Percentiles rank a stretch among this genome's conserved stretches.
These are phyloP conservation scores for Monosporascus cannonballus DNA, from an alignment of 2,329 filamentous ascomycete species.

Conservation along the genomic window DNA sequence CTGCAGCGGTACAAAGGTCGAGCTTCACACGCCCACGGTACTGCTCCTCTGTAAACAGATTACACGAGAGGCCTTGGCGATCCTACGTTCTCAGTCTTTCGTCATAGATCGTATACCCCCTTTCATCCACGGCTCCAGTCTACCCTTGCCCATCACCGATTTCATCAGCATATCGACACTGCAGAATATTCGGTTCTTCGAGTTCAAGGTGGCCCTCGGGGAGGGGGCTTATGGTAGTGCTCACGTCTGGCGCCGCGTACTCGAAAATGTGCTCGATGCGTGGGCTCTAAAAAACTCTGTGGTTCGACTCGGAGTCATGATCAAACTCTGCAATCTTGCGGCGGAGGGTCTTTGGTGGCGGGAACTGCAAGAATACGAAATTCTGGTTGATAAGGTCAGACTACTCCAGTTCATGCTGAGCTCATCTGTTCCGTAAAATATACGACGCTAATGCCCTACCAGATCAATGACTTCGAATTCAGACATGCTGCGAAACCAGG, in stretches of 20 bases:
- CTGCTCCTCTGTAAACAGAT: conserved; percentile 29
- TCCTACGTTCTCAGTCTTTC: conserved; percentile 20
- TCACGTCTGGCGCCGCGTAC: conserved; percentile 20
- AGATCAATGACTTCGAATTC: conserved; percentile 21
- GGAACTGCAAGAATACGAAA: conserved; percentile 17
- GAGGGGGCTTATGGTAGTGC: conserved; percentile 19
- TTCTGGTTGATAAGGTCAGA: conserved; percentile 15
- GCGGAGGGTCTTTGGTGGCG: conserved; percentile 11
- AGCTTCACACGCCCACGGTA: conserved; percentile 24
- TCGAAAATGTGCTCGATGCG: conserved; percentile 20
- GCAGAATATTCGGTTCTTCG: conserved; percentile 24
- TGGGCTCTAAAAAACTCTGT: conserved; percentile 22
- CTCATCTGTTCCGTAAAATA: neutral
- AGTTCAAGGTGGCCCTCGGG: conserved; percentile 26
- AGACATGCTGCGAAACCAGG: conserved; percentile 15
- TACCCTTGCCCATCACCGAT: conserved; percentile 19
- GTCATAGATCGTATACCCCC: conserved; percentile 31
- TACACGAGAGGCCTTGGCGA: conserved; percentile 25
- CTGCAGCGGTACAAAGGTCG: conserved; percentile 1
- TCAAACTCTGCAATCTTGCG: conserved; percentile 22
- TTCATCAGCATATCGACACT: conserved; percentile 26
- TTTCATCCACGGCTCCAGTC: conserved; percentile 20
- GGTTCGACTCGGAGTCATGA: conserved; percentile 22
- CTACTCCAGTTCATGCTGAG: neutral
- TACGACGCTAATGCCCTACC: conserved; percentile 1